These are phyloP conservation scores for Beauveria bassiana DNA, from an alignment of 2,329 filamentous ascomycete species.

Conservation along the genomic window DNA sequence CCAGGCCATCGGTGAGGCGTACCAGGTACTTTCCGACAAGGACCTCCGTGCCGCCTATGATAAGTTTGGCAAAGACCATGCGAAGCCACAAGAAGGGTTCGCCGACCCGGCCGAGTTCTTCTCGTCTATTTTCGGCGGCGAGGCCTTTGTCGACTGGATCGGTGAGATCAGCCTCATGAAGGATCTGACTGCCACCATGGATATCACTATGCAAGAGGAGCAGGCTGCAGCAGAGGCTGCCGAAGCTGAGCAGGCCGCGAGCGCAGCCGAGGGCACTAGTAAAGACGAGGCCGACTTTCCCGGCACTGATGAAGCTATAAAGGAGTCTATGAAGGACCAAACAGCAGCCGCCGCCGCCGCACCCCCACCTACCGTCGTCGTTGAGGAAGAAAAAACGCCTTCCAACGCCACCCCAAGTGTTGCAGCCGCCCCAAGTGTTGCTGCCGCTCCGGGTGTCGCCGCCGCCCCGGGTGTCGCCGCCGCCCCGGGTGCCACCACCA, in stretches of 20 bases:
- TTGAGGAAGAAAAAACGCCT: conserved; percentile 30
- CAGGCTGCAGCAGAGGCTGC: conserved; percentile 51
- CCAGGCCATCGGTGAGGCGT: conserved; percentile 72
- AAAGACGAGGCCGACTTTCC: conserved; percentile 40
- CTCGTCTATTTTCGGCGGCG: conserved; percentile 94
- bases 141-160: conserved; percentile 93
- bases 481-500: conserved; percentile 10
- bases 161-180: conserved; percentile 99
- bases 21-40: conserved; percentile 76
- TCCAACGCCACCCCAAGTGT: conserved; percentile 13
- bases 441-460: neutral
- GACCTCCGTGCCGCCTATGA: conserved; percentile 89
- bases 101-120: conserved; percentile 97
- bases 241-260: conserved; percentile 42
- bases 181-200: conserved; percentile 95
- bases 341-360: conserved; percentile 21
- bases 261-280: conserved; percentile 37
- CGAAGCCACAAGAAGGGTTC: conserved; percentile 85
- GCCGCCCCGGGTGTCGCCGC: neutral
- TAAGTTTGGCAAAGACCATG: conserved; percentile 92
- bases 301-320: conserved; percentile 48
- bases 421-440: neutral
- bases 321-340: conserved; percentile 43
- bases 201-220: conserved; percentile 84
- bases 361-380: conserved; percentile 32